A percentile compares a stretch with the other conserved stretches of the same genome.
phyloP scores from a whole-genome alignment of 2,329 filamentous ascomycete genomes.

The Fusarium redolens region DNA sequence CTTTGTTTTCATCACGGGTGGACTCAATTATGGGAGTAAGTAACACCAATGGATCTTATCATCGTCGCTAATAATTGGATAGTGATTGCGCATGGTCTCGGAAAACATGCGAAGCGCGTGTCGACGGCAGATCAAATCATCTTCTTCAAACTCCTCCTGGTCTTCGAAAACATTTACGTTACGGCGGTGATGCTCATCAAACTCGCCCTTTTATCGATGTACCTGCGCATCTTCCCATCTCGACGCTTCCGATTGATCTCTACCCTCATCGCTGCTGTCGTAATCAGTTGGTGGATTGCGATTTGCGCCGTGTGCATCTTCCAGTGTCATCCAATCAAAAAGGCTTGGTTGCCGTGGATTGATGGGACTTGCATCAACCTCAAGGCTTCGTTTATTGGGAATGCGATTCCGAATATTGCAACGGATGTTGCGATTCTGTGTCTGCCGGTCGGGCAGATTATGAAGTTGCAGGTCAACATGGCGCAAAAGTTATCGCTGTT shows the following conservation, averaged over 20 bases:
- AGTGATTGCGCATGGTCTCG: conserved; percentile 33
- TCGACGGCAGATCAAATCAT: background rate
- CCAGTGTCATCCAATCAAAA: conserved; percentile 21
- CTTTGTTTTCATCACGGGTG: conserved; percentile 18
- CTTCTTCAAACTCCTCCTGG: conserved; percentile 29
- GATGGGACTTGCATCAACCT: conserved; percentile 24
- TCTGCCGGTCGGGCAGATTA: conserved; percentile 10
- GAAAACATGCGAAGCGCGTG: conserved; percentile 2
- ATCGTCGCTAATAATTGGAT: background rate
- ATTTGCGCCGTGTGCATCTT: conserved; percentile 33
- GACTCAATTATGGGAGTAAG: conserved; percentile 31
- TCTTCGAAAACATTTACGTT: conserved; percentile 31
- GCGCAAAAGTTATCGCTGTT: conserved; percentile 24
- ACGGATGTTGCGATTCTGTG: conserved; percentile 26
- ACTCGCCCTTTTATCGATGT: conserved; percentile 24
- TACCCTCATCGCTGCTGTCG: background rate
- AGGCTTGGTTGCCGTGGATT: conserved; percentile 23
- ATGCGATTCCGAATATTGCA: conserved; percentile 28
- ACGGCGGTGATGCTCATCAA: conserved; percentile 30
- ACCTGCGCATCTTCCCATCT: conserved; percentile 27
- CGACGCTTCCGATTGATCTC: conserved; percentile 18
- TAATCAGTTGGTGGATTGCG: conserved; percentile 28
- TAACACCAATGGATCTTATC: fast-evolving
- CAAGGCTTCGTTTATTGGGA: conserved; percentile 30
- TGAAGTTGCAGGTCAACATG: conserved; percentile 28